Percentiles rank a stretch among this genome's conserved stretches.
phyloP scores from a whole-genome alignment of 257 asterid species.

The Plantago elongata region DNA sequence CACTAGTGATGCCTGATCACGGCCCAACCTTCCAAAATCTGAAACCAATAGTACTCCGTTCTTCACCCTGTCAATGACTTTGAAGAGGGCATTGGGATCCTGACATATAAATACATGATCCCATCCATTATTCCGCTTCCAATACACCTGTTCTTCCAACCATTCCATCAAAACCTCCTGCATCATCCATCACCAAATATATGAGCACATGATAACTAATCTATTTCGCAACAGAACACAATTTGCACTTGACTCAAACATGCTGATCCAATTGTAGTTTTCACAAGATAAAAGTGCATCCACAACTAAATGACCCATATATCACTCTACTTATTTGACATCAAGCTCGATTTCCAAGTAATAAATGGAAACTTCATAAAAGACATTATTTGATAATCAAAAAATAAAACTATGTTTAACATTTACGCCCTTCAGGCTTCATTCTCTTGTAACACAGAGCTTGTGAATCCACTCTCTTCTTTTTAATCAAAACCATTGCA shows the following conservation, averaged over 20 bases:
- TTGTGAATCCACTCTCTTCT: no score
- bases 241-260: neutral
- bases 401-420: no score
- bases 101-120: conserved; percentile 96
- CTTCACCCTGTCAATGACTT: conserved; percentile 74
- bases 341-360: no score
- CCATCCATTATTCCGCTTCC: conserved; percentile 96
- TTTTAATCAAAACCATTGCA: no score
- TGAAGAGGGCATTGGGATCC: conserved; percentile 96
- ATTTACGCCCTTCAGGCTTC: no score
- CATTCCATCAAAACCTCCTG: conserved; percentile 86
- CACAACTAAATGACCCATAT: neutral
- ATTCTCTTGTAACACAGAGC: no score
- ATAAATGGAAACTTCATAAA: no score
- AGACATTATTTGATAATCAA: no score
- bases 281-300: neutral
- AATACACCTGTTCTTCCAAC: conserved; percentile 74
- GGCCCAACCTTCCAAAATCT: conserved; percentile 91
- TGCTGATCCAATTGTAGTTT: no score
- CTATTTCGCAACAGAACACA: neutral
- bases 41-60: conserved; percentile 89
- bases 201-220: conserved; percentile 5
- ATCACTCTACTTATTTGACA: no score
- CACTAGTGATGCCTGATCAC: conserved; percentile 78
- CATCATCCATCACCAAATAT: conserved; percentile 24